Evolutionary conservation across 2,329 filamentous ascomycete species (phyloP), one percentile per base, ranked within the genome.

Genomic region (Aureobasidium zeae): DNA sequence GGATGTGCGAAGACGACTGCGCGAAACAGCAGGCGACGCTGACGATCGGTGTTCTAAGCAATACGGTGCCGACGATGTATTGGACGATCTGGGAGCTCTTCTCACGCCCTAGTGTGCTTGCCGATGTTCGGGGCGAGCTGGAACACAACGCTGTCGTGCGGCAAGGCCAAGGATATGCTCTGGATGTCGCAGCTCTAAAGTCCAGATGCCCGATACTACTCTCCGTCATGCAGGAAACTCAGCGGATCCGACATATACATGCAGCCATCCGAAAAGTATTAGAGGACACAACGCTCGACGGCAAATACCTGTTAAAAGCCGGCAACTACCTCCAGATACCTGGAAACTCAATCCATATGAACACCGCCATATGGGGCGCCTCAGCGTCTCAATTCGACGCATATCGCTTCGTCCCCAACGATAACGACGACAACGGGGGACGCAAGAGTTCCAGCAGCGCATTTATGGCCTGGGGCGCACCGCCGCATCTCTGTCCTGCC

Each of bases 61-160:
- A 67, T 43, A 61, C 60, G 0, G 53, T 60, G 2, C 65, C 65
- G 0, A 56, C 63, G 1, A 44, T 52, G 0, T 68, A 63, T 50
- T 67, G 64, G 63, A 48, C 56, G 0, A 25, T 67, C 3, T 63
- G 52, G 31, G 60, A 66, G 12, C 28, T 67, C 0, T 63, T 52
- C 46, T 63, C 60, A 2, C 55, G 60, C 1, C 59, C 63, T 1
- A 45, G 52, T 2, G 32, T 65, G 2, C 53, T 65, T 0, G 34
- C 49, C 0, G 55, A 55, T 5, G 46, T 65, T 2, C 55, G 63
- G 0, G 26, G 57, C 0, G 64, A 67, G 45, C 37, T 66, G 3
- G 41, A 38, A 5, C 34, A 24, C 2, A 55, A 60, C 12, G 34
- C 44, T 17, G 16, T 46, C 2, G 35, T 29, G 7, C 32, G 15